Evolutionary conservation across 2,329 filamentous ascomycete species (phyloP), one percentile per base, ranked within the genome.

Genomic region (Aspergillus novoparasiticus): DNA sequence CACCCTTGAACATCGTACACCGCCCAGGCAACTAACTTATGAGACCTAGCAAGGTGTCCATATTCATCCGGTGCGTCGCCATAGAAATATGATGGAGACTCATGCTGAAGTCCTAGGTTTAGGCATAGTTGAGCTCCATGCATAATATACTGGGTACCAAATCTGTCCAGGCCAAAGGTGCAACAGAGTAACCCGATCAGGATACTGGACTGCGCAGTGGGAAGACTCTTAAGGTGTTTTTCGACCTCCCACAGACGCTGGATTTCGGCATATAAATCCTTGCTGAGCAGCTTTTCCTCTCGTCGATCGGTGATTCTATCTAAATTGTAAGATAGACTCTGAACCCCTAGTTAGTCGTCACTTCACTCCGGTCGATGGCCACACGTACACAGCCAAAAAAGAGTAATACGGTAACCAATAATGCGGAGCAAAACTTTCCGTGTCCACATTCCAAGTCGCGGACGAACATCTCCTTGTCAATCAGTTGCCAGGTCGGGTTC

Each of bases 1-100:
- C 50, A 72, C 69, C 68, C 63, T 58, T 72, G 69, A 21, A 72
- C 59, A 56, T 72, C 69, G 28, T 66, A 72, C 8, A 72, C 51
- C 10, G 64, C 69, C 68, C 69, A 71, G 12, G 69, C 61, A 12
- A 72, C 64, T 53, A 72, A 46, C 23, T 64, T 67, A 41, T 71
- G 69, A 28, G 64, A 67, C 43, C 59, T 64, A 6, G 36, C 48
- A 6, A 68, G 51, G 5, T 61, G 41, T 0, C 32, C 43, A n/a
- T 30, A 32, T n/a, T 65, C 30, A 16, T 64, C 59, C 3, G 58
- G 55, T 16, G 50, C 23, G 11, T 51, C 51, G 30, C 32, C 39
- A n/a, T 58, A 41, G 39, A 70, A 59, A n/a, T 68, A 68, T 6
- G 57, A 28, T 4, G 64, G 48, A 9, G 41, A n/a, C 4, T 60